These are phyloP conservation scores for Zoysia pacifica DNA, from an alignment of 176 grass and related monocot species.

Conservation along the genomic window DNA sequence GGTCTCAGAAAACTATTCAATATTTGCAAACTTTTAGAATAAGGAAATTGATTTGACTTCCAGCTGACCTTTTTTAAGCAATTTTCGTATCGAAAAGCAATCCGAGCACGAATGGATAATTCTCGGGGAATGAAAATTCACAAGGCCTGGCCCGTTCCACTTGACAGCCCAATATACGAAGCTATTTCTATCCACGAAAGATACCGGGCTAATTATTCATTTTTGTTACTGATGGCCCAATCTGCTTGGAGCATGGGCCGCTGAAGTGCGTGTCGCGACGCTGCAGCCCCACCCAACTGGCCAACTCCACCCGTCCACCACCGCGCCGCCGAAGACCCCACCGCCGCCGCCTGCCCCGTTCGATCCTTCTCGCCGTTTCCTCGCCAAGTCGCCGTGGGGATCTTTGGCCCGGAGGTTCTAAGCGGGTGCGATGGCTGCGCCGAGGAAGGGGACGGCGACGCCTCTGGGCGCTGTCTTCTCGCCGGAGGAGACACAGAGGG, in stretches of 20 bases:
- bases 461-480: slow-evolving; percentile 66
- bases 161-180: too few relatives aligned
- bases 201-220: not conserved
- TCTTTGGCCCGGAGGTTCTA: not conserved
- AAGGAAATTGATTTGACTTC: too few relatives aligned
- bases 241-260: not conserved
- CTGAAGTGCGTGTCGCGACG: not conserved
- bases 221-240: not conserved
- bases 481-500: slow-evolving; percentile 60
- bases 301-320: not conserved
- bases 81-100: not conserved
- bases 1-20: too few relatives aligned
- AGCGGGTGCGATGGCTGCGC: slow-evolving; percentile 30
- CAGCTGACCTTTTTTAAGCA: too few relatives aligned
- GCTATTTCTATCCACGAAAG: too few relatives aligned
- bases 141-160: not conserved
- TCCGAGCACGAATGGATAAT: not conserved
- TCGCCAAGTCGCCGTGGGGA: not conserved
- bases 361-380: not conserved
- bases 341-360: not conserved
- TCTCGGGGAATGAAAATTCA: not conserved
- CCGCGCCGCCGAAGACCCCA: not conserved
- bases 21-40: too few relatives aligned
- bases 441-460: slow-evolving; percentile 68
- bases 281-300: not conserved